Conservation (phyloP, 106 monocot species). For the Allium fistulosum region DNA sequence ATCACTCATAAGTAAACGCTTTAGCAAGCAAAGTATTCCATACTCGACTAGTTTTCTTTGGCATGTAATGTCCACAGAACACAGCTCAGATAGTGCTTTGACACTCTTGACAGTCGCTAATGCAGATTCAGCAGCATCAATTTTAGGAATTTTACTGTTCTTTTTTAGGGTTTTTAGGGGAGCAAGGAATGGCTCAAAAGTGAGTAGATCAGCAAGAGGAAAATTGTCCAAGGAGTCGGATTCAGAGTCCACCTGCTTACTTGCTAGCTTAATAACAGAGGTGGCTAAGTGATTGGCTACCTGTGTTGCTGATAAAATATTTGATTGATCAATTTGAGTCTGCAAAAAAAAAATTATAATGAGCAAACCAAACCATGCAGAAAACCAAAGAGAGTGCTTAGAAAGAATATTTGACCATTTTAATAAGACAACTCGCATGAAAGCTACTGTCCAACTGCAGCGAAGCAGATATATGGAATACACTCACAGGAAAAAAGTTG, state of each 20-base stretch:
- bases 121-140: constrained; percentile 91
- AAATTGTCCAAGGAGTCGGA: constrained; percentile 29
- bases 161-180: constrained; percentile 50
- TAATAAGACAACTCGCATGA: too few species aligned
- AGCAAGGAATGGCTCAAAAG: constrained; percentile 71
- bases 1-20: constrained; percentile 73
- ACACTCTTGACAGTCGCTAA: constrained; percentile 78
- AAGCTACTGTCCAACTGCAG: too few species aligned
- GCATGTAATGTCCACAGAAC: constrained; percentile 55
- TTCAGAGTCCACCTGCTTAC: constrained; percentile 32
- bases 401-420: too few species aligned
- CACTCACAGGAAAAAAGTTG: too few species aligned
- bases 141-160: constrained; percentile 40
- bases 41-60: constrained; percentile 68
- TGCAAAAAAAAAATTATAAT: constrained; percentile 26
- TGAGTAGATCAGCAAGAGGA: constrained; percentile 72
- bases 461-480: too few species aligned
- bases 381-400: too few species aligned
- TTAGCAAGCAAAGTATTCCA: constrained; percentile 71
- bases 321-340: constrained; percentile 75
- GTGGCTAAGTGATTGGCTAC: constrained; percentile 57
- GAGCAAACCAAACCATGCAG: too few species aligned
- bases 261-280: constrained; percentile 47
- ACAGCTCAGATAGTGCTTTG: constrained; percentile 85
- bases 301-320: constrained; percentile 71